Conservation (phyloP, 352 stramenopile species). For the Globisporangium mamillatum region DNA sequence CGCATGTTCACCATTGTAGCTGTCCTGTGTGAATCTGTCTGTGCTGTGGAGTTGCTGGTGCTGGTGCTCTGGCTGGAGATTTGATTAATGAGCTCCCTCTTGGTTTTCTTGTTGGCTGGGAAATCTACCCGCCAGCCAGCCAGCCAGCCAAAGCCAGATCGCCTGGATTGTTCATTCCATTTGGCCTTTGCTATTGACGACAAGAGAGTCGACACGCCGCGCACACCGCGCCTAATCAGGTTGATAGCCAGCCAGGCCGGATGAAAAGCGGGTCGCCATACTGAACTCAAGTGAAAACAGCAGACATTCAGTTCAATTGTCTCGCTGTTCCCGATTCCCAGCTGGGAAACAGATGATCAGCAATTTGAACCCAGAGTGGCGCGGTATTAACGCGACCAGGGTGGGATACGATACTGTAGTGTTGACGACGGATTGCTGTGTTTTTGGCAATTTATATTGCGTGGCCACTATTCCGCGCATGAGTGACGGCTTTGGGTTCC, state of each 20-base stretch:
- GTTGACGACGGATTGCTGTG: not conserved
- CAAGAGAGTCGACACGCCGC: not conserved
- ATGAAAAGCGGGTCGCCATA: conserved; percentile 1
- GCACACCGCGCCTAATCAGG: not conserved
- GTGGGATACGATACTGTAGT: not conserved
- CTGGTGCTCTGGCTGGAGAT: not conserved
- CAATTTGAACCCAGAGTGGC: conserved; percentile 1
- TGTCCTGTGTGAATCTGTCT: not conserved
- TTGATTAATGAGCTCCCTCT: conserved; percentile 15
- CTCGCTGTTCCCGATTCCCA: conserved; percentile 9
- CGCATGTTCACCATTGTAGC: conserved; percentile 25
- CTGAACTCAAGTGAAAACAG: conserved; percentile 6
- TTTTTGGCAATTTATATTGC: not conserved
- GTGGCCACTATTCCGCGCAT: not conserved
- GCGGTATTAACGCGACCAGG: not conserved
- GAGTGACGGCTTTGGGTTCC: not conserved
- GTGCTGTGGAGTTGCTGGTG: not conserved
- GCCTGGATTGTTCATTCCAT: not conserved
- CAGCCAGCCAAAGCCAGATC: not conserved
- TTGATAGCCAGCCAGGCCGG: not conserved
- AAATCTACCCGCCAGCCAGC: not conserved
- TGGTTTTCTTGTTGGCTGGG: not conserved
- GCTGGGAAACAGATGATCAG: conserved; percentile 1
- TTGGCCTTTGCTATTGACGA: not conserved
- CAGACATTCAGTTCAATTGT: conserved; percentile 9